phyloP scores from a whole-genome alignment of 345 rosid species.

The Eucalyptus pumila region DNA sequence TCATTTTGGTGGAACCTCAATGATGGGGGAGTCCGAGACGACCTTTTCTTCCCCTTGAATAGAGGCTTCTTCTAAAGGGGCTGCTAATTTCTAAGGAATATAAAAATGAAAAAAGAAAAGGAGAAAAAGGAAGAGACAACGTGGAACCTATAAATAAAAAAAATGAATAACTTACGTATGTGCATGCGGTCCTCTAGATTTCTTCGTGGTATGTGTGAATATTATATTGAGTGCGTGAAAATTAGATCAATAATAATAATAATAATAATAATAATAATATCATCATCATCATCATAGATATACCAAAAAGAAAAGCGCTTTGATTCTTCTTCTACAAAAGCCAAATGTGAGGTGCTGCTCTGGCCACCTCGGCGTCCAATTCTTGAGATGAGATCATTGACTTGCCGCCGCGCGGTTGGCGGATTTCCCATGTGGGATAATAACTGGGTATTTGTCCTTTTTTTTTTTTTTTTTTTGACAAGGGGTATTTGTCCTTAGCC shows the following conservation, averaged over 20 bases:
- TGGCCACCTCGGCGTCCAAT: not conserved
- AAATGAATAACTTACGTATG: not conserved
- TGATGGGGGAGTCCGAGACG: not conserved
- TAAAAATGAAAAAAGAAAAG: not conserved
- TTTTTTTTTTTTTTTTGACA: no score
- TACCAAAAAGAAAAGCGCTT: not conserved
- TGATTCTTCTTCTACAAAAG: not conserved
- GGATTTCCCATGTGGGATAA: not conserved
- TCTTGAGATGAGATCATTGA: not conserved
- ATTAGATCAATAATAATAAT: no score
- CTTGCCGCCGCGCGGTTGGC: not conserved
- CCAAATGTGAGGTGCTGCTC: not conserved
- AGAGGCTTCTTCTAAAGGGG: not conserved
- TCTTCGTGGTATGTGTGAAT: not conserved
- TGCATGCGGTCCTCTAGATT: not conserved
- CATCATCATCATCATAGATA: not conserved
- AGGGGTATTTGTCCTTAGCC: not conserved
- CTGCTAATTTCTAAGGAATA: not conserved
- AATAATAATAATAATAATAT: no score
- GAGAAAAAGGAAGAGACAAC: not conserved
- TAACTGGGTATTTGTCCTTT: not conserved
- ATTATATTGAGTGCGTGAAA: not conserved
- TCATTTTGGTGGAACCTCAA: not conserved
- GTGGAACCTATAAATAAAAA: not conserved
- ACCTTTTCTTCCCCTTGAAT: not conserved